phyloP scores from a whole-genome alignment of 805 yeast genomes.

The Kuraishia hungarica region DNA sequence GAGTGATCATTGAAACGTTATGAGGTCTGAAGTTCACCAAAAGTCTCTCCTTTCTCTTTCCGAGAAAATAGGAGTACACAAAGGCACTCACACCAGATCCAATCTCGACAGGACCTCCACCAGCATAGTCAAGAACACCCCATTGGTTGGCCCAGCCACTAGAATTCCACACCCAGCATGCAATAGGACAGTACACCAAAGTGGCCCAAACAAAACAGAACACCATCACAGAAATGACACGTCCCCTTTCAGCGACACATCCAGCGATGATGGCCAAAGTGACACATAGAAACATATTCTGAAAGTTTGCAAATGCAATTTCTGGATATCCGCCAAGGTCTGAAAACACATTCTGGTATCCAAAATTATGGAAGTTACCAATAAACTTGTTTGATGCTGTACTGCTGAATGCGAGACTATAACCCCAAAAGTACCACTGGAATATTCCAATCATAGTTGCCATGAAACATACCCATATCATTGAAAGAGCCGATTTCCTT shows the following conservation, averaged over 20 bases:
- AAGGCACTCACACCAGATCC: constrained; percentile 87
- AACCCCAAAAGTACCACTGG: constrained; percentile 99
- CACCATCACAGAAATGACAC: constrained; percentile 76
- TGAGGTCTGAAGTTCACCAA: constrained; percentile 91
- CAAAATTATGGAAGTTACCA: constrained; percentile 80
- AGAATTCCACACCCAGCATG: constrained; percentile 90
- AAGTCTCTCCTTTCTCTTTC: constrained; percentile 66
- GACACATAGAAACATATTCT: constrained; percentile 88
- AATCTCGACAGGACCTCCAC: constrained; percentile 97
- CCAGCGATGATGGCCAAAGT: constrained; percentile 89
- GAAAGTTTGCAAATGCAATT: constrained; percentile 77
- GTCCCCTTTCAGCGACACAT: constrained; percentile 88
- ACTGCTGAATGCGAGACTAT: constrained; percentile 79
- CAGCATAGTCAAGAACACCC: constrained; percentile 95
- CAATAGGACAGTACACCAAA: constrained; percentile 87
- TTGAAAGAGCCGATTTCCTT: constrained; percentile 79
- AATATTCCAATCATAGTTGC: constrained; percentile 66
- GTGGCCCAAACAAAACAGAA: constrained; percentile 87
- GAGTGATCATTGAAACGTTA: constrained; percentile 81
- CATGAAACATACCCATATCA: constrained; percentile 75
- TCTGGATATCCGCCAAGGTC: constrained; percentile 54
- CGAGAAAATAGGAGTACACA: constrained; percentile 73
- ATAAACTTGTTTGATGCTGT: constrained; percentile 78
- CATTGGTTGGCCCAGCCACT: constrained; percentile 91
- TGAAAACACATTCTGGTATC: constrained; percentile 54